Evolutionary conservation across 352 stramenopile species (phyloP), one percentile per base, ranked within the genome.

Genomic region (Pythium aristosporum): DNA sequence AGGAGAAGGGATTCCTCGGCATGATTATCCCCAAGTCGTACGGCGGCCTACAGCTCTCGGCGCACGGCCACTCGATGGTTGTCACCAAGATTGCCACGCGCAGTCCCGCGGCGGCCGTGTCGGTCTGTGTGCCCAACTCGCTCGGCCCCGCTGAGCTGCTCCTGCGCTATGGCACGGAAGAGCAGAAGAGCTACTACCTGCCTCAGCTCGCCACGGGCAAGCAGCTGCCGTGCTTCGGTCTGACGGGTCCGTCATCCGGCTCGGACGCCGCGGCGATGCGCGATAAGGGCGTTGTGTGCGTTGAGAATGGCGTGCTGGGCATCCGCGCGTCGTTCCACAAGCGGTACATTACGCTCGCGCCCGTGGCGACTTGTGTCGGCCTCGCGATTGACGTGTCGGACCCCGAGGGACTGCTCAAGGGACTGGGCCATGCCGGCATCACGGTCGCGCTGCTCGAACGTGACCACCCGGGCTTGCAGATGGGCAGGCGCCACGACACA

Each of bases 21-120:
- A 98, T 99, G 86, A 99, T 99, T 73, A 99, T 99, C 68, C 96
- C 96, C 25, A 98, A 99, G 75, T 85, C 98, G 73, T 99, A 96
- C 72, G 90, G 90, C 61, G 91, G 91, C 58, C 76, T 89, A 44
- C 89, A 96, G 64, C 96, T 98, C 68, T 91, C 81, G 34, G 88
- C 88, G 9, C 91, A 98, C 63, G 91, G 89, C 54, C 91, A 98
- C 82, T 96, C 87, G 61, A 71, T 88, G 54, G 89, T 98, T 41
- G 86, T 98, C 63, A 96, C 87, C 39, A 98, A 98, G 79, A 77
- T 98, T 60, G 92, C 87, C 2, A 96, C 91, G 28, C 92, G 97
- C 42, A 98, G 88, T 53, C 86, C 94, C 13, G 81, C 96, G 56
- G 92, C 90, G 20, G 88, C 86, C 7, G 88, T 96, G 67, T 98